Base-by-base conservation (phyloP, 2,329 filamentous ascomycete genomes). In the Penicillium fuscoglaucum region DNA sequence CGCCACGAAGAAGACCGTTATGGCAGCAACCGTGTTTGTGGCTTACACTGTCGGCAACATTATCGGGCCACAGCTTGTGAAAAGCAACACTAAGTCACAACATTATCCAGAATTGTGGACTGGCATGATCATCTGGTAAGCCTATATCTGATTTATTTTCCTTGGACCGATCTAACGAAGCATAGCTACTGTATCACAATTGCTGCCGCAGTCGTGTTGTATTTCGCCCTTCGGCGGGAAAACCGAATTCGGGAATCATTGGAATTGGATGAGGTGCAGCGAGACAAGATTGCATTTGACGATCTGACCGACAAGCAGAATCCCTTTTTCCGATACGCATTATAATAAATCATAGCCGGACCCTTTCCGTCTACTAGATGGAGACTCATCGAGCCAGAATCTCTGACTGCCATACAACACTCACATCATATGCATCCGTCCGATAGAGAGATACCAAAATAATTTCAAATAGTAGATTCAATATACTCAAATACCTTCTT, bases 31-130 rank as follows among this genome's bases (percentile, higher is more conserved):
- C 0, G 87, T 90, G 1, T 92, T 91, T 61, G 87, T 90, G 0
- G 88, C 87, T 0, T 91, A 91, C 68, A 90, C 87, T 55, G 85
- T 91, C 7, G 84, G 89, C 1, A 91, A 91, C 65, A 91, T 92
- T 51, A 85, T 91, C 26, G 89, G 89, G 0, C 89, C 89, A 4
- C 87, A 90, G 73, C 78, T 91, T 40, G 83, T 91, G 41, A 84
- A 84, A 65, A 86, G 82, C n/a, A 78, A 88, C 72, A 87, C 85
- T 0, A 87, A 87, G 63, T 74, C 70, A 0, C 70, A 82, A 48
- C 89, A 91, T 72, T 91, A 91, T 67, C 89, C 89, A 0, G 83
- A 85, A 64, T 69, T 91, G 9, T 91, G 88, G 89, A 77, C 83
- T 0, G 88, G 88, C 0, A 69, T 92, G 59, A 90, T 91, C 8